phyloP scores from a whole-genome alignment of 1,284 basidiomycete genomes.

The Apiotrichum sp. region DNA sequence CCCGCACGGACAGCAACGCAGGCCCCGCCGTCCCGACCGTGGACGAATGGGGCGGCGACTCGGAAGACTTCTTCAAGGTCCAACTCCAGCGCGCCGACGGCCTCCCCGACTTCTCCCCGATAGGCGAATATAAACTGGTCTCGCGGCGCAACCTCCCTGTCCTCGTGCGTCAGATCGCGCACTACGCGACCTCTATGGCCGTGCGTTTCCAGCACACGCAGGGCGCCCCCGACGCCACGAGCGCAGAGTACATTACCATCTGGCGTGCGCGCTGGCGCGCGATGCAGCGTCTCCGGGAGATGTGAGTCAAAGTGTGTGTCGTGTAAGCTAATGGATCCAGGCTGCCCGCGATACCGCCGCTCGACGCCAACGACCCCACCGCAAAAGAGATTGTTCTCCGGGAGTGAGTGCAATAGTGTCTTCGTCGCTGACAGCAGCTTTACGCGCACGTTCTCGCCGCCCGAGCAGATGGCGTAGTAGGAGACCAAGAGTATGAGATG shows the following conservation, averaged over 20 bases:
- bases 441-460: conserved; percentile 11
- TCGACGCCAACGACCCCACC: conserved; percentile 21
- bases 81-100: conserved; percentile 75
- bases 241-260: conserved; percentile 75
- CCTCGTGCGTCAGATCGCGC: conserved; percentile 74
- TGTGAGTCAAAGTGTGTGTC: conserved; percentile 20
- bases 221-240: conserved; percentile 59
- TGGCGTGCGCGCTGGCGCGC: conserved; percentile 75
- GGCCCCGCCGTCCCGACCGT: background rate
- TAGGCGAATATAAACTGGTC: conserved; percentile 87
- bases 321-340: background rate
- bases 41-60: conserved; percentile 30
- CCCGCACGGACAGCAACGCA: background rate
- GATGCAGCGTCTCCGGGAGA: conserved; percentile 59
- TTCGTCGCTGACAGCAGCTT: conserved; percentile 3
- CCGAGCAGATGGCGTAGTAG: background rate
- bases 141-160: conserved; percentile 75
- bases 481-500: too few relatives aligned
- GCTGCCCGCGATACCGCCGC: conserved; percentile 20
- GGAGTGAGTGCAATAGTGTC: conserved; percentile 20
- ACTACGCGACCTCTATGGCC: conserved; percentile 81
- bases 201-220: conserved; percentile 65
- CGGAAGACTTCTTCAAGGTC: conserved; percentile 75
- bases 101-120: conserved; percentile 84
- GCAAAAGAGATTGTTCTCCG: conserved; percentile 31